Percentiles rank a stretch among this genome's conserved stretches.
Evolutionary conservation across 2,329 filamentous ascomycete genomes (phyloP).

Genomic region (Epichloe aotearoae): DNA sequence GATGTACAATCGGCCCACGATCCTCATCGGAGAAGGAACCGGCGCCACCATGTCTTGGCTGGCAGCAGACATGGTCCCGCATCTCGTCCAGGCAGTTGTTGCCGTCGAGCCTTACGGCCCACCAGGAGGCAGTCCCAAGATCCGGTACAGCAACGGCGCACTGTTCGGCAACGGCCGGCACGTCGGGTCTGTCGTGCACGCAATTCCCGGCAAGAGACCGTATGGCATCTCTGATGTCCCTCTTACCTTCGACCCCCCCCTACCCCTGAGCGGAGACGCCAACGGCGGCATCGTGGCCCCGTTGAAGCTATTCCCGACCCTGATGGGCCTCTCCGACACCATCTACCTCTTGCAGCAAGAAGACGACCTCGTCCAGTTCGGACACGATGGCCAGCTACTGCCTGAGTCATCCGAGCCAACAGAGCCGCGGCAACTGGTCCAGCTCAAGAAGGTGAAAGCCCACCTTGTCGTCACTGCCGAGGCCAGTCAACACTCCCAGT

Average conservation of each 20-base stretch:
- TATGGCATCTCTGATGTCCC: constrained; percentile 30
- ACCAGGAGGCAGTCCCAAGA: constrained; percentile 24
- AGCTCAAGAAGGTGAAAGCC: constrained; percentile 30
- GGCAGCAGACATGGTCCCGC: constrained; percentile 33
- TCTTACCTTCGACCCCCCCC: constrained; percentile 30
- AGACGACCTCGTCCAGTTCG: neutral
- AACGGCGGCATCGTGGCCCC: neutral
- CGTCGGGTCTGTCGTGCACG: constrained; percentile 9
- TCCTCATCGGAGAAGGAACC: constrained; percentile 37
- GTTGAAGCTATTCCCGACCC: neutral
- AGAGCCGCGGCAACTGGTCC: constrained; percentile 26
- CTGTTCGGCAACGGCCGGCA: constrained; percentile 6
- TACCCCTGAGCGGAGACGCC: neutral
- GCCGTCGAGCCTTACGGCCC: constrained; percentile 40
- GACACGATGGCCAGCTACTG: neutral
- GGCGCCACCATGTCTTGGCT: constrained; percentile 33
- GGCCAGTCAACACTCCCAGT: constrained; percentile 38
- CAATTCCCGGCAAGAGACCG: constrained; percentile 17
- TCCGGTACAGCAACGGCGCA: neutral
- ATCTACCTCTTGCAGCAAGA: constrained; percentile 9
- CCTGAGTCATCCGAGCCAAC: neutral
- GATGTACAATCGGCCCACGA: constrained; percentile 22
- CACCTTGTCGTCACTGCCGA: constrained; percentile 37
- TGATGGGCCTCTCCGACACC: neutral
- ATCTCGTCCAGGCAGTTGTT: constrained; percentile 34